A percentile compares a stretch with the other conserved stretches of the same genome.
These are phyloP conservation scores for Fusarium euwallaceae DNA, from an alignment of 2,329 filamentous ascomycete species.

Conservation along the genomic window DNA sequence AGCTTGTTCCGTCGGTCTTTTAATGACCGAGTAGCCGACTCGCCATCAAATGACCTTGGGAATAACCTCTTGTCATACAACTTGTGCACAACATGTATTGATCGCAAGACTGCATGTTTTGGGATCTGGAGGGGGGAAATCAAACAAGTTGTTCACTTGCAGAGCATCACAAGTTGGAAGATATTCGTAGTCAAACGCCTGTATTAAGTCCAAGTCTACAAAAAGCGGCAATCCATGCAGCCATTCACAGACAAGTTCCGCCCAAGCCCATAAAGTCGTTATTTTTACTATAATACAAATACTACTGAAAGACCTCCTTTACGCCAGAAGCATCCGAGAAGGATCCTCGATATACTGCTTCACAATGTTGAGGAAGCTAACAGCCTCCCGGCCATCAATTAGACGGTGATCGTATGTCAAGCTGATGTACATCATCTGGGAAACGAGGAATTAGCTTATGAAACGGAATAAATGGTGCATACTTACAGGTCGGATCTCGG, in stretches of 20 bases:
- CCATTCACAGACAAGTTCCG: slow-evolving; percentile 8
- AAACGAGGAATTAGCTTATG: slow-evolving; percentile 36
- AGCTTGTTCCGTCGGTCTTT: not conserved
- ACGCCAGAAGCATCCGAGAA: slow-evolving; percentile 65
- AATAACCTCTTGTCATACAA: not conserved
- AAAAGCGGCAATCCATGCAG: slow-evolving; percentile 33
- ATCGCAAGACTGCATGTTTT: not conserved
- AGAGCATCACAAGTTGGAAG: not conserved
- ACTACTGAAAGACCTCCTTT: slow-evolving; percentile 22
- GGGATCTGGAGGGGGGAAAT: too few species aligned
- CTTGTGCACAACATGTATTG: not conserved
- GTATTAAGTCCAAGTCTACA: slow-evolving; percentile 19
- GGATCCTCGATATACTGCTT: slow-evolving; percentile 53
- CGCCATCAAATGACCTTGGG: not conserved
- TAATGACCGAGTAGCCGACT: slow-evolving; percentile 12
- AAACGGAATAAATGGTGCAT: slow-evolving; percentile 41
- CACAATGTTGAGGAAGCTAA: slow-evolving; percentile 64
- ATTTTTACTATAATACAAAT: slow-evolving; percentile 36
- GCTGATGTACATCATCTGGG: slow-evolving; percentile 63
- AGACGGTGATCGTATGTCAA: slow-evolving; percentile 66
- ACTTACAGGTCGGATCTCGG: slow-evolving; percentile 53
- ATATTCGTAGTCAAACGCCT: slow-evolving; percentile 12
- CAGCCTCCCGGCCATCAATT: slow-evolving; percentile 71
- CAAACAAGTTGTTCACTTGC: not conserved
- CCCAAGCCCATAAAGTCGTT: slow-evolving; percentile 8